Evolutionary conservation across 2,329 filamentous ascomycete genomes (phyloP).

Genomic region (Nothomitra cinnamomea): DNA sequence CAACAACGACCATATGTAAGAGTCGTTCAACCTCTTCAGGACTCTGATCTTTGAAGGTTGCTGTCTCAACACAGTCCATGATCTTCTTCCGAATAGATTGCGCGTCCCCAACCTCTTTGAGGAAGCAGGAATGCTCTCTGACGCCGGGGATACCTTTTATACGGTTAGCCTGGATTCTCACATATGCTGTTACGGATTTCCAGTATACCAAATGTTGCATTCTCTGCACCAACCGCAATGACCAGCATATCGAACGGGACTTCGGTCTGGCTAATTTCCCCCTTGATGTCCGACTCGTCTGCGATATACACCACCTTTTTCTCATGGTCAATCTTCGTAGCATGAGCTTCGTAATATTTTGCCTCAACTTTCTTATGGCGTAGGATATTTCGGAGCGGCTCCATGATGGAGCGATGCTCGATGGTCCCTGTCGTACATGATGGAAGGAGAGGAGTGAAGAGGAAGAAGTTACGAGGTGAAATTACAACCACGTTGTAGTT

Average conservation of each 20-base stretch:
- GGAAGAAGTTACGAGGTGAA: slow-evolving; percentile 97
- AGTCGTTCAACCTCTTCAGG: slow-evolving; percentile 80
- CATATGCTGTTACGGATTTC: no score
- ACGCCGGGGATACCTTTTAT: slow-evolving; percentile 66
- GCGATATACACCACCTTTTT: slow-evolving; percentile 77
- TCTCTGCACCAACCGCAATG: slow-evolving; percentile 91
- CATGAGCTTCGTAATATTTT: slow-evolving; percentile 96
- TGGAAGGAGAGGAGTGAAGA: slow-evolving; percentile 92
- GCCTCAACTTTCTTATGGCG: slow-evolving; percentile 86
- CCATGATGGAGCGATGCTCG: slow-evolving; percentile 99
- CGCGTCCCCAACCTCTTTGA: slow-evolving; percentile 95
- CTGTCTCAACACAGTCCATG: slow-evolving; percentile 99
- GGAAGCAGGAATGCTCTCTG: slow-evolving; percentile 85
- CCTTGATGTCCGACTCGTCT: slow-evolving; percentile 87
- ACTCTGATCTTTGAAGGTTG: slow-evolving; percentile 91
- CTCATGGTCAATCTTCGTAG: slow-evolving; percentile 84
- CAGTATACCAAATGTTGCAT: slow-evolving; percentile 75
- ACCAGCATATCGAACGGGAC: slow-evolving; percentile 97
- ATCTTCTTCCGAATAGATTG: slow-evolving; percentile 95
- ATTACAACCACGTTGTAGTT: slow-evolving; percentile 99
- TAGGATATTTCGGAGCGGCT: slow-evolving; percentile 89
- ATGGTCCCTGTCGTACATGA: slow-evolving; percentile 96
- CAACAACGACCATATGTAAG: slow-evolving; percentile 80
- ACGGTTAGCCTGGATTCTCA: slow-evolving; percentile 7
- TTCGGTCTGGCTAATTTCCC: slow-evolving; percentile 63